These are phyloP conservation scores for Hibiscus syriacus DNA, from an alignment of 345 rosid genomes.

Conservation along the genomic window DNA sequence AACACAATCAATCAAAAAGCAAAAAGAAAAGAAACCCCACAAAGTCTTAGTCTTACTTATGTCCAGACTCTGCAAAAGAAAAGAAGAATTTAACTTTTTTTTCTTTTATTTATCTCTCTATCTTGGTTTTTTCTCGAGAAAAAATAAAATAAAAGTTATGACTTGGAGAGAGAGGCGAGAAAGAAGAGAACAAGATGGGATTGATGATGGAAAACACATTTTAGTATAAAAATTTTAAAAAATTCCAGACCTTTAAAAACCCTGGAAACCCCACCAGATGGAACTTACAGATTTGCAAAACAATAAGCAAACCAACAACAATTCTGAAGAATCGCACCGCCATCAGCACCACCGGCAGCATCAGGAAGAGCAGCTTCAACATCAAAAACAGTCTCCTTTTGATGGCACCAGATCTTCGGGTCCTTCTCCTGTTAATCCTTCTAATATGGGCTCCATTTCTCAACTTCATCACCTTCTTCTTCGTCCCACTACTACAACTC, in stretches of 20 bases:
- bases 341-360: constrained; percentile 18
- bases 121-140: neutral
- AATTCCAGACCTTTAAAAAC: constrained; percentile 8
- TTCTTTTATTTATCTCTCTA: neutral
- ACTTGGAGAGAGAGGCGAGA: too few species aligned
- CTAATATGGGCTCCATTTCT: constrained; percentile 35
- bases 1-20: constrained; percentile 33
- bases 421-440: constrained; percentile 12
- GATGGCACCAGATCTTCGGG: constrained; percentile 31
- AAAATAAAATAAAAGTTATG: too few species aligned
- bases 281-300: constrained; percentile 55
- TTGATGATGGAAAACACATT: constrained; percentile 3
- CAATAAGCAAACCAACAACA: constrained; percentile 25
- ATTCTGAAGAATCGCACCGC: constrained; percentile 29
- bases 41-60: constrained; percentile 12
- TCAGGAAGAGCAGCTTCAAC: constrained; percentile 18
- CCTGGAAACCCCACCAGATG: constrained; percentile 38
- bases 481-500: neutral
- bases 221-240: constrained; percentile 7
- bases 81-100: constrained; percentile 17
- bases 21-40: constrained; percentile 18
- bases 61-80: constrained; percentile 17
- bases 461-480: constrained; percentile 16
- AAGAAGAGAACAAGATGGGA: neutral
- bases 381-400: constrained; percentile 18